Evolutionary conservation across 805 yeast species (phyloP).

Genomic region (Metschnikowia cubensis): DNA sequence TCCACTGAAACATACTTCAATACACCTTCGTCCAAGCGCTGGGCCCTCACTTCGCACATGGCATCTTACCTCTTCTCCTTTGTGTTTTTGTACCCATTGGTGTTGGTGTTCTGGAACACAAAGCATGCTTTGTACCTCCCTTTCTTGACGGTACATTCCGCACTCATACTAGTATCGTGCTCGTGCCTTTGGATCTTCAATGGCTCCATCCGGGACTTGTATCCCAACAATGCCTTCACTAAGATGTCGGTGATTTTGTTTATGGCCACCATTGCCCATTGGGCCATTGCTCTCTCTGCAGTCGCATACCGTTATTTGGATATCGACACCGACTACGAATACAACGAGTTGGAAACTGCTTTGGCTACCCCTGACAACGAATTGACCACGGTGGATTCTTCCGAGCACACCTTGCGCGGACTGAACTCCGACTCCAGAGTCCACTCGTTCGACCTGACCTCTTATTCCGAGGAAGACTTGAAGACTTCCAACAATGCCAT

Average conservation of each 20-base stretch:
- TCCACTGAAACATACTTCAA: conserved; percentile 74
- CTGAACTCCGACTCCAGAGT: conserved; percentile 13
- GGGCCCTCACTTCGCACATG: conserved; percentile 55
- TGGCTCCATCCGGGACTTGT: conserved; percentile 56
- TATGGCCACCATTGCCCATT: conserved; percentile 51
- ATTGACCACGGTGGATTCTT: conserved; percentile 14
- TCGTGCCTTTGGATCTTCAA: conserved; percentile 55
- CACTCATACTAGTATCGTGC: conserved; percentile 46
- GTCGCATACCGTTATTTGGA: conserved; percentile 38
- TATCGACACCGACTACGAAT: conserved; percentile 11
- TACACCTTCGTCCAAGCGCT: conserved; percentile 44
- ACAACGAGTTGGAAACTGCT: conserved; percentile 10
- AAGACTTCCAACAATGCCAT: conserved; percentile 24
- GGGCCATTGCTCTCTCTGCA: conserved; percentile 48
- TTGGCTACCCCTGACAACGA: conserved; percentile 4
- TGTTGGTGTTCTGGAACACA: conserved; percentile 60
- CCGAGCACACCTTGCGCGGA: conserved; percentile 12
- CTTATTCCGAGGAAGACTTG: conserved; percentile 17
- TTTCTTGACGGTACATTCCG: conserved; percentile 38
- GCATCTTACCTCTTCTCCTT: conserved; percentile 41
- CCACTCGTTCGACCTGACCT: conserved; percentile 23
- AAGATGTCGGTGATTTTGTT: conserved; percentile 61
- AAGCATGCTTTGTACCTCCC: conserved; percentile 42
- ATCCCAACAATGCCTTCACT: conserved; percentile 72
- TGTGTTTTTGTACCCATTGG: conserved; percentile 61